Percentiles rank a stretch among this genome's conserved stretches.
Conservation (phyloP, 306 rosid genomes). For the Prunus mongolica region DNA sequence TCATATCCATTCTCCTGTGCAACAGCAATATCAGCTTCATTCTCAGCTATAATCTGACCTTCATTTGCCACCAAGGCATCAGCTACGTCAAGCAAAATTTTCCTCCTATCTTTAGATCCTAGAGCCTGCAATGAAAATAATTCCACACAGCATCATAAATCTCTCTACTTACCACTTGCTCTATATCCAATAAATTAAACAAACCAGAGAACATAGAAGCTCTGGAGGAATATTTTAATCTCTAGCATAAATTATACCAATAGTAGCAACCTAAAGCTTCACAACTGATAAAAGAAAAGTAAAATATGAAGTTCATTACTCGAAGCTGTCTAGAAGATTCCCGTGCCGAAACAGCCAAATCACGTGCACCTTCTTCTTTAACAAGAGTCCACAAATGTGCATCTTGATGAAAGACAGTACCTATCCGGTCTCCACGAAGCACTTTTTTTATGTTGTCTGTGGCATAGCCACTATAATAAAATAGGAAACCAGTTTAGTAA, state of each 20-base stretch:
- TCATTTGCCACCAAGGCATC: conserved; percentile 64
- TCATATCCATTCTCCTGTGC: conserved; percentile 66
- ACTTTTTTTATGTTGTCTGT: conserved; percentile 69
- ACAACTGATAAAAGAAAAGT: not conserved
- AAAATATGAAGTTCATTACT: conserved; percentile 25
- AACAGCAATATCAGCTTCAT: conserved; percentile 62
- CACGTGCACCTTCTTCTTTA: conserved; percentile 68
- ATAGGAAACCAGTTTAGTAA: conserved; percentile 13
- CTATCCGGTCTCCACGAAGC: conserved; percentile 72
- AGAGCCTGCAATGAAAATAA: conserved; percentile 39
- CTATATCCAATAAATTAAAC: not conserved
- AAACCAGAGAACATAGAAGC: not conserved
- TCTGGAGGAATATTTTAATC: not conserved
- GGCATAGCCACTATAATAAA: conserved; percentile 59
- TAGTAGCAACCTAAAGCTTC: not conserved
- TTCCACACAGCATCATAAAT: not conserved
- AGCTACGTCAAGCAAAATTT: conserved; percentile 70
- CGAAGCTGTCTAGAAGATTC: conserved; percentile 65
- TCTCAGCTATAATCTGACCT: conserved; percentile 48
- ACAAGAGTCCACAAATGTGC: conserved; percentile 67
- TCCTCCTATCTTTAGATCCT: conserved; percentile 53
- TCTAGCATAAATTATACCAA: conserved; percentile 7
- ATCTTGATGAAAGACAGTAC: conserved; percentile 85
- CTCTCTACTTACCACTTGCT: not conserved
- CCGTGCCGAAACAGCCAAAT: conserved; percentile 76